Base-by-base conservation (phyloP, 176 grass and related monocot species). In the Juncus inflexus region DNA sequence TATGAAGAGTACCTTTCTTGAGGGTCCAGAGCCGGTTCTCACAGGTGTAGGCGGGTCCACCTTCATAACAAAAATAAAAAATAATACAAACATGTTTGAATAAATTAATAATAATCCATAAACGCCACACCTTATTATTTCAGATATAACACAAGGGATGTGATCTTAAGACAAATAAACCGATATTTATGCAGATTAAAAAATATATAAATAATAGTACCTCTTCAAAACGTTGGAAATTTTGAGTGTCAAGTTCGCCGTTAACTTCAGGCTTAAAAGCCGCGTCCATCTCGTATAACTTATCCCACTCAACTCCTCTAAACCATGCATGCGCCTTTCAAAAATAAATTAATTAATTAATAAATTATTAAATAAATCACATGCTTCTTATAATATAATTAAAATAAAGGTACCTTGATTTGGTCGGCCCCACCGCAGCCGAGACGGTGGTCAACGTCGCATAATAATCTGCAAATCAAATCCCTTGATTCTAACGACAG, bases 351-450 rank as follows among this genome's bases (percentile, higher is more conserved):
- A 64, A 76, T 73, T 61, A 37, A 78, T 51, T 45, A 74, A 52
- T 37, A 53, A 42, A 59, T 45, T 52, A 65, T 76, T 73, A 74
- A 66, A 60, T 40, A 60, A n/a, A n/a, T n/a, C n/a, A n/a, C n/a
- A n/a, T n/a, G n/a, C n/a, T n/a, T n/a, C n/a, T n/a, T n/a, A n/a
- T n/a, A n/a, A n/a, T n/a, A n/a, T n/a, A n/a, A n/a, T n/a, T n/a
- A n/a, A n/a, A n/a, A n/a, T n/a, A n/a, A n/a, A n/a, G n/a, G n/a
- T 69, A 99, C 94, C 94, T 99, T 99, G 79, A 99, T 90, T 86
- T 92, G 94, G 42, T 92, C 85, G 55, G 87, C 83, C 39, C 94
- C 94, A 75, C 79, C 61, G 69, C 82, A 77, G 7, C 90, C 90
- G 83, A 95, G 66, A 72, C 94, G 87, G 64, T 84, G 88, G 47